Conservation (phyloP, 2,329 filamentous ascomycete genomes). For the Penicillium occitanis region DNA sequence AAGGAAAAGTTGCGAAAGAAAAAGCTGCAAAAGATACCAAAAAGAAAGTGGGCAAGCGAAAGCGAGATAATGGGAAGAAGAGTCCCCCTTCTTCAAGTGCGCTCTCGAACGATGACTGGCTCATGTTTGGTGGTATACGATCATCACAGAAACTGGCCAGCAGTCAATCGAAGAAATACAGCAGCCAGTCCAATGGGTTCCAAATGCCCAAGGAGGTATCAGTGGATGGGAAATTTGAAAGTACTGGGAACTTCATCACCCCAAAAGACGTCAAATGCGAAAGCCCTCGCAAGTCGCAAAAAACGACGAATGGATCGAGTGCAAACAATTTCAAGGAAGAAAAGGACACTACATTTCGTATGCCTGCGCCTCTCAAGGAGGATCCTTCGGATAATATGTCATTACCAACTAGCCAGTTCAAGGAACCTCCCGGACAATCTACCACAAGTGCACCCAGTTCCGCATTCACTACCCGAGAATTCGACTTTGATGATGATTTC, state of each 20-base stretch:
- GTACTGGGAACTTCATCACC: neutral
- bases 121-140: neutral
- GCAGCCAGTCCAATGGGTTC: neutral
- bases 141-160: neutral
- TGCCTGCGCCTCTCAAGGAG: slow-evolving; percentile 11
- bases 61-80: neutral
- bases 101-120: neutral
- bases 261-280: neutral
- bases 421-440: slow-evolving; percentile 28
- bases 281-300: slow-evolving; percentile 1
- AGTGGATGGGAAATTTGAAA: neutral
- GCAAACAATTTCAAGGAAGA: neutral
- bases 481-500: slow-evolving; percentile 28
- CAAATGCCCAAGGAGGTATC: neutral
- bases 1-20: neutral
- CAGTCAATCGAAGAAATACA: neutral
- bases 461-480: slow-evolving; percentile 30
- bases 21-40: neutral
- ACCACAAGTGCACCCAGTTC: slow-evolving; percentile 30
- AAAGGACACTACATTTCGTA: slow-evolving; percentile 2
- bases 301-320: neutral
- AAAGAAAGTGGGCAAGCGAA: slow-evolving; percentile 1
- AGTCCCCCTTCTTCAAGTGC: neutral
- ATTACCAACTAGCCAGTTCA: slow-evolving; percentile 22
- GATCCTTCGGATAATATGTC: neutral